Evolutionary conservation across 805 yeast species (phyloP), one percentile per base, ranked within the genome.

Genomic region (Candida patagonica): DNA sequence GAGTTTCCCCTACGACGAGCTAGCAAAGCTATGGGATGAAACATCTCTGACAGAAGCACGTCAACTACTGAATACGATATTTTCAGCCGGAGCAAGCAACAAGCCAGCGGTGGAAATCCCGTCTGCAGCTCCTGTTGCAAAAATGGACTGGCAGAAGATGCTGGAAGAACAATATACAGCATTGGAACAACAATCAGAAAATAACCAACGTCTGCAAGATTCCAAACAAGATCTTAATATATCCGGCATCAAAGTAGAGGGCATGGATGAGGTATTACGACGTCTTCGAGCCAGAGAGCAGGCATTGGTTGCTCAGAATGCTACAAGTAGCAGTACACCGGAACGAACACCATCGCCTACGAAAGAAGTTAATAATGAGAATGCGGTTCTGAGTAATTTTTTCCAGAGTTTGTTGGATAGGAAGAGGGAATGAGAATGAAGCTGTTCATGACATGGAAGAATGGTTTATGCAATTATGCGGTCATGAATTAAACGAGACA

Each of bases 201-300:
- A 37, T 29, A 24, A 30, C 15, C 32, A 33, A 24, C 19, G 12
- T 26, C 5, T 20, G 31, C 22, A 24, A 9, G 20, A 17, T 12
- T 4, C 8, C 12, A 20, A 23, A 21, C 17, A 31, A 19, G n/a
- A 36, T 26, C 24, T 40, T 30, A 50, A 46, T 29, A 38, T 52
- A 10, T 49, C 53, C 10, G 56, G 56, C 7, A 52, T 52, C 19
- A 55, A 51, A 37, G 45, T 51, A 9, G 51, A 52, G 26, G 40
- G 45, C 2, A 45, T 46, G 6, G 53, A 47, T 10, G 49, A 50
- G 12, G 48, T 49, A 13, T 36, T 50, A 19, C 39, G 49, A 13
- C 42, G 54, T 13, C 42, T 49, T 15, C 49, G 48, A 32, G 46
- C 48, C 4, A 37, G 47, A 13, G 51, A 45, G 12, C 49, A 40